Evolutionary conservation across 2,329 filamentous ascomycete genomes (phyloP), one percentile per base, ranked within the genome.

Genomic region (Sclerotinia trifoliorum): DNA sequence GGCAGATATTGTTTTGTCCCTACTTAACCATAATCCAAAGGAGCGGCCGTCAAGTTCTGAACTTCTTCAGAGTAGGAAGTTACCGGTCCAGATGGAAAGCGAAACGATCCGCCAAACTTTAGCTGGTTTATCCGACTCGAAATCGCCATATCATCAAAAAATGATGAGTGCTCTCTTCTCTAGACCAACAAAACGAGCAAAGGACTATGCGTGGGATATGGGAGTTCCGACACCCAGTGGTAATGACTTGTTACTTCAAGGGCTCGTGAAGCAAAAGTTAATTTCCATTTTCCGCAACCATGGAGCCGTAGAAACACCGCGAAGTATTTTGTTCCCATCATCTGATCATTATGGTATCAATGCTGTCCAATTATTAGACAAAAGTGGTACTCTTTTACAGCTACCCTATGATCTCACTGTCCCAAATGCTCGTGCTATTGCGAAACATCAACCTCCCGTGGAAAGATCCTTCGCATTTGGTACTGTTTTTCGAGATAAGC

Each of bases 361-460:
- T 73, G 89, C 90, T 19, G 91, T 96, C 21, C 90, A 92, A 70
- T 80, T 98, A 19, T 82, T 99, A 35, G 93, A 97, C 77, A 84
- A 88, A 1, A 91, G 89, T 70, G 95, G 94, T 2, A 94, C 90
- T n/a, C 83, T 97, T 1, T 83, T 98, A 10, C 95, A 99, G 77
- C 81, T 99, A n/a, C 95, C 95, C 0, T 97, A 92, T 75, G 95
- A 99, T 78, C 82, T 98, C 29, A 97, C 93, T 2, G 84, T 98
- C 71, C 93, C 94, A 1, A 89, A 96, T 77, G 95, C 95, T 32
- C 87, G 94, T 66, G 88, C 90, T 68, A 86, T 99, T 65, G 93
- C 94, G 6, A 90, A 91, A 71, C 86, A 89, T n/a, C 83, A 85
- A 17, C 82, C 87, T 0, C 83, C 87, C 1, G 80, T 92, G 6